These are phyloP conservation scores for Nelumbo lutea DNA, from an alignment of 164 flowering plant species.

Conservation along the genomic window DNA sequence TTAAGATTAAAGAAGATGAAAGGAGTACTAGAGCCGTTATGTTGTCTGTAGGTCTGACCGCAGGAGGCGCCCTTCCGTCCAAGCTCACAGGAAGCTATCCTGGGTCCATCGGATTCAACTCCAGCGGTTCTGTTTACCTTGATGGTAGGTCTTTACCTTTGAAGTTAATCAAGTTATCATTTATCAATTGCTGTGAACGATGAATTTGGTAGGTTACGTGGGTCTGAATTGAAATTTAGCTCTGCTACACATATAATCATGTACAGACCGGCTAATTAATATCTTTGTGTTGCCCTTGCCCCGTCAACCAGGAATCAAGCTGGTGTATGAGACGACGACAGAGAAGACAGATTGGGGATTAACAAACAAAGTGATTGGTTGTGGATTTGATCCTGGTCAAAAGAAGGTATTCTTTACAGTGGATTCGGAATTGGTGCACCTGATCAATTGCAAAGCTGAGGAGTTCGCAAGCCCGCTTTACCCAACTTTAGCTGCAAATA, in stretches of 20 bases:
- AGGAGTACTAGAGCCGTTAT: constrained; percentile 14
- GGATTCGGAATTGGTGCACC: constrained; percentile 60
- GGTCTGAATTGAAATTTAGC: background rate
- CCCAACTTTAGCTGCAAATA: constrained; percentile 75
- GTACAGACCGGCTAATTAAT: background rate
- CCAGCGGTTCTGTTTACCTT: constrained; percentile 71
- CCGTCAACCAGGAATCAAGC: constrained; percentile 46
- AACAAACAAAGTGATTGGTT: constrained; percentile 62
- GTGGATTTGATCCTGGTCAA: constrained; percentile 73
- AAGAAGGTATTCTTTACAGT: constrained; percentile 77
- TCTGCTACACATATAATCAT: background rate
- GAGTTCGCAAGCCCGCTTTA: constrained; percentile 68
- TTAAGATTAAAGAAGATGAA: constrained; percentile 27
- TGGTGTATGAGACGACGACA: constrained; percentile 35
- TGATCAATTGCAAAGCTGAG: constrained; percentile 64
- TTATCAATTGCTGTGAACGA: background rate
- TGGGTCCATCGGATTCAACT: constrained; percentile 73
- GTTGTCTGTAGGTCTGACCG: constrained; percentile 53
- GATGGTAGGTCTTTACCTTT: constrained; percentile 45
- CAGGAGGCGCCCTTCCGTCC: constrained; percentile 41
- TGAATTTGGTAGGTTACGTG: too few relatives aligned
- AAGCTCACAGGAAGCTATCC: constrained; percentile 65
- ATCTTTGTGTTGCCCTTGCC: background rate
- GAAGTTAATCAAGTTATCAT: background rate
- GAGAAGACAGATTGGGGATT: constrained; percentile 53